phyloP scores from a whole-genome alignment of 345 rosid species.

The Melaleuca alternifolia region DNA sequence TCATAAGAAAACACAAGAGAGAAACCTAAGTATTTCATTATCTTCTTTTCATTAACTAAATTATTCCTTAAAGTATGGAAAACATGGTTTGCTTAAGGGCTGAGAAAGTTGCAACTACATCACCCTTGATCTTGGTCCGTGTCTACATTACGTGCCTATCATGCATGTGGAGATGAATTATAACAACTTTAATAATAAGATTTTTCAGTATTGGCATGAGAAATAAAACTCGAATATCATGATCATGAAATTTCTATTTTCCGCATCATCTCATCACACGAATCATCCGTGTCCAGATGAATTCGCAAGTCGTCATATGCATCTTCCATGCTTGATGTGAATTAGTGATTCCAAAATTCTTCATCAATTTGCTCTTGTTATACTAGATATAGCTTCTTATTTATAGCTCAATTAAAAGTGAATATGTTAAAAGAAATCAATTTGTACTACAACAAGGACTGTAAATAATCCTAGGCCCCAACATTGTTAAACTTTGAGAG shows the following conservation, averaged over 20 bases:
- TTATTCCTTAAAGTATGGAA: too few relatives aligned
- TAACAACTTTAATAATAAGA: too few relatives aligned
- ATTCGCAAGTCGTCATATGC: not conserved
- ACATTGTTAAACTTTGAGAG: too few relatives aligned
- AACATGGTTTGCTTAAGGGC: too few relatives aligned
- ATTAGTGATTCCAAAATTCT: not conserved
- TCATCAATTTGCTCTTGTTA: not conserved
- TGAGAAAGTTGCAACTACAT: not conserved
- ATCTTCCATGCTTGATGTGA: not conserved
- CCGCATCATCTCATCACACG: not conserved
- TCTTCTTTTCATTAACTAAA: too few relatives aligned
- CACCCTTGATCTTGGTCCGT: not conserved
- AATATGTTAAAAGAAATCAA: too few relatives aligned
- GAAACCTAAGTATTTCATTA: too few relatives aligned
- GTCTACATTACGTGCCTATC: not conserved
- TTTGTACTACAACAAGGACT: too few relatives aligned
- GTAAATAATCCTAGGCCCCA: too few relatives aligned
- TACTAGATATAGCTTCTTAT: not conserved
- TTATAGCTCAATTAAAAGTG: too few relatives aligned
- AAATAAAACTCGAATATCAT: not conserved
- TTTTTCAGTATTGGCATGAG: not conserved
- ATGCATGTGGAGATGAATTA: not conserved
- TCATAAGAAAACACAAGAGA: too few relatives aligned
- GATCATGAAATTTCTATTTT: not conserved
- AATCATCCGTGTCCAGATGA: not conserved